Percentiles rank a stretch among this genome's conserved stretches.
phyloP scores from a whole-genome alignment of 2,329 filamentous ascomycete species.

The Ceratocystis papillata region DNA sequence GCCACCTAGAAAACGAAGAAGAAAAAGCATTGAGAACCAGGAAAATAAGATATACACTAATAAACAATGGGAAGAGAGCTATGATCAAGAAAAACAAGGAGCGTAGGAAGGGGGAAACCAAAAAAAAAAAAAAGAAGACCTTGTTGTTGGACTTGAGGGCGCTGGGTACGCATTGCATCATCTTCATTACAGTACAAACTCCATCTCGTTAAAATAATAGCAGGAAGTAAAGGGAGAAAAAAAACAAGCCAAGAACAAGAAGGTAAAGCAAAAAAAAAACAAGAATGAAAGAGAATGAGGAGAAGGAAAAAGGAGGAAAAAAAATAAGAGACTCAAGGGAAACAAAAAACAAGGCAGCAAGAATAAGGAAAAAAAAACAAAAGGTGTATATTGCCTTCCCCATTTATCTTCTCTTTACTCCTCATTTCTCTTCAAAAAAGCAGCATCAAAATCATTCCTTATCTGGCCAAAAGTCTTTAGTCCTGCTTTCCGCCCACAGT shows the following conservation, averaged over 20 bases:
- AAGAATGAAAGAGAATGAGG: constrained; percentile 14
- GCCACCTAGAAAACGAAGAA: too few species aligned
- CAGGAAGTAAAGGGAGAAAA: constrained; percentile 20
- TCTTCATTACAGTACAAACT: constrained; percentile 8
- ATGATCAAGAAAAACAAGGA: too few species aligned
- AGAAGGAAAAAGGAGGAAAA: background rate
- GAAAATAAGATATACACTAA: too few species aligned
- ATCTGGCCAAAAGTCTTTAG: constrained; percentile 8
- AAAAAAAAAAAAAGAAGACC: constrained; percentile 2
- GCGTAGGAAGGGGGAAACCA: background rate
- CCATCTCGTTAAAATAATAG: constrained; percentile 14
- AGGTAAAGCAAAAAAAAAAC: constrained; percentile 21
- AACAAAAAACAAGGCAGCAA: background rate
- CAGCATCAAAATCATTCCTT: background rate
- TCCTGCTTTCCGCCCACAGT: constrained; percentile 22
- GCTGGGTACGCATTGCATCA: too few species aligned
- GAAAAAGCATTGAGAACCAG: too few species aligned
- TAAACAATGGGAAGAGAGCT: too few species aligned
- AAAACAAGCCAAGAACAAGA: background rate
- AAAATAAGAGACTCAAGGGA: constrained; percentile 1
- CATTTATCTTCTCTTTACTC: background rate
- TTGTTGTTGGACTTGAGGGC: too few species aligned
- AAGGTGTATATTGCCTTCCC: constrained; percentile 1
- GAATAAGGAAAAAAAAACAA: background rate
- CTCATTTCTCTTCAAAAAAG: background rate